A percentile compares a stretch with the other conserved stretches of the same genome.
phyloP scores from a whole-genome alignment of 345 rosid genomes.

The Lumnitzera littorea region DNA sequence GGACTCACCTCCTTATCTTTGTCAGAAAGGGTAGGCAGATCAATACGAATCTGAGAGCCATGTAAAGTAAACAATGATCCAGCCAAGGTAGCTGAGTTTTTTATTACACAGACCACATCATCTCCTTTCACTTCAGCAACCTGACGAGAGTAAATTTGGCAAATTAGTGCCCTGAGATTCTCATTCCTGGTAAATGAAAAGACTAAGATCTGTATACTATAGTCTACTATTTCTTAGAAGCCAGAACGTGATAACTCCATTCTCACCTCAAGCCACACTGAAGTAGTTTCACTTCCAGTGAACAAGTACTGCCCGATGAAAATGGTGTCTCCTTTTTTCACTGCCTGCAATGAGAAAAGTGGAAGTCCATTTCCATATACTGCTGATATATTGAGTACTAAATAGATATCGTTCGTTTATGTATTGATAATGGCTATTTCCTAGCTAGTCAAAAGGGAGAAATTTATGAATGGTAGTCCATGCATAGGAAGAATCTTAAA shows the following conservation, averaged over 20 bases:
- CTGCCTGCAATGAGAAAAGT: conserved; percentile 54
- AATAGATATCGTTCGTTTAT: neutral
- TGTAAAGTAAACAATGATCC: conserved; percentile 88
- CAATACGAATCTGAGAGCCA: conserved; percentile 79
- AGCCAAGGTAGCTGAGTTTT: conserved; percentile 82
- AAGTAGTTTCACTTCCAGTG: conserved; percentile 97
- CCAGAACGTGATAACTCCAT: neutral
- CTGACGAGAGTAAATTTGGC: conserved; percentile 24
- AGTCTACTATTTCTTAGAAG: neutral
- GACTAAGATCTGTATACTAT: neutral
- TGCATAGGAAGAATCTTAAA: too few species aligned
- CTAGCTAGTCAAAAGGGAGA: too few species aligned
- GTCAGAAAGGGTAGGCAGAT: conserved; percentile 80
- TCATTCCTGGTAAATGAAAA: neutral
- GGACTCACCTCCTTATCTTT: conserved; percentile 78
- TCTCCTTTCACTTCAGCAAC: conserved; percentile 75
- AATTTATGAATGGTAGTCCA: too few species aligned
- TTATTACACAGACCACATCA: conserved; percentile 77
- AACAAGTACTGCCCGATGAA: conserved; percentile 89
- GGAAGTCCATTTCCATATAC: conserved; percentile 1
- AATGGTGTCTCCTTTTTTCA: conserved; percentile 90
- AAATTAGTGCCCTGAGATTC: conserved; percentile 2
- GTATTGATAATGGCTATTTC: too few species aligned
- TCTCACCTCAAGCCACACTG: conserved; percentile 94
- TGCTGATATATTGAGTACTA: neutral